Conservation (phyloP, 2,329 filamentous ascomycete genomes). For the Juglanconis sp. region DNA sequence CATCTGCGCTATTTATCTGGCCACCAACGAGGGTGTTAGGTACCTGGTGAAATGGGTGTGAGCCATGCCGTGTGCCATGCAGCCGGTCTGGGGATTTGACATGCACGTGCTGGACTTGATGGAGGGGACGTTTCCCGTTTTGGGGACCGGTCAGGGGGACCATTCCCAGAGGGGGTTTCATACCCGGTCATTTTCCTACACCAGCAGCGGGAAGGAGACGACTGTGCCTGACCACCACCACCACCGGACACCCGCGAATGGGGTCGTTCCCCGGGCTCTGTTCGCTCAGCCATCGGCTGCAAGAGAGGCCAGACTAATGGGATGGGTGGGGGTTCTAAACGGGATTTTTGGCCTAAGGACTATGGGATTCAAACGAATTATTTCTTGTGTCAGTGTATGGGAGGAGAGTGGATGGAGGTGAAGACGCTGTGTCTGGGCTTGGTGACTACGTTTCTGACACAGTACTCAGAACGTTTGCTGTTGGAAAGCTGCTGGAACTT, state of each 20-base stretch:
- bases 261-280: background rate
- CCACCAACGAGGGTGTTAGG: background rate
- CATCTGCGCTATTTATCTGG: background rate
- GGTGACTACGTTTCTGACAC: no score
- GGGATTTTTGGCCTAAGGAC: no score
- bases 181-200: background rate
- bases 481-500: no score
- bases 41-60: background rate
- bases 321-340: no score
- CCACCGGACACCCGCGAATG: background rate
- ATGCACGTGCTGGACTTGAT: background rate
- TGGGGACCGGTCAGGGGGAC: slow-evolving; percentile 2
- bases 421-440: no score
- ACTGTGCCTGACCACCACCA: background rate
- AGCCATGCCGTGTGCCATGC: background rate
- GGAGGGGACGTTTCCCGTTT: background rate
- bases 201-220: background rate
- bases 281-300: background rate
- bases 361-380: no score
- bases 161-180: background rate
- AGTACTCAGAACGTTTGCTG: no score
- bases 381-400: no score
- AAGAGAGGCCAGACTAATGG: no score
- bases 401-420: no score
- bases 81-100: background rate